A percentile compares a stretch with the other conserved stretches of the same genome.
These are phyloP conservation scores for Trematosphaeria pertusa DNA, from an alignment of 2,329 filamentous ascomycete genomes.

Conservation along the genomic window DNA sequence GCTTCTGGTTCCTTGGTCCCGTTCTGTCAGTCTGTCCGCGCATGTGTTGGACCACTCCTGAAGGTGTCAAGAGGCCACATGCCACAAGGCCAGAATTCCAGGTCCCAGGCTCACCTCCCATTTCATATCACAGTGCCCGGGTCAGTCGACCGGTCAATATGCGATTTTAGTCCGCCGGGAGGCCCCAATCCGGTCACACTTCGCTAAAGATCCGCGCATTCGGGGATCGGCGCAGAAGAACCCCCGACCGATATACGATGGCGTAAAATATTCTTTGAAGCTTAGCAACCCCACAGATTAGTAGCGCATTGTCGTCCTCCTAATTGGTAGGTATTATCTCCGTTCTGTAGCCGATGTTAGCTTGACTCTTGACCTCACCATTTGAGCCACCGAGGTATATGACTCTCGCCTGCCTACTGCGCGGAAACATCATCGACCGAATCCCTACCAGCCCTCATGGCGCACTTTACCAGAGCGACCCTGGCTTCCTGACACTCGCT, in stretches of 20 bases:
- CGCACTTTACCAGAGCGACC: too few relatives aligned
- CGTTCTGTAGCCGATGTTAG: constrained; percentile 34
- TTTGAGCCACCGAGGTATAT: constrained; percentile 32
- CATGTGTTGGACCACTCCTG: background rate
- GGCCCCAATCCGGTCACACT: background rate
- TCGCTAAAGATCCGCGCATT: background rate
- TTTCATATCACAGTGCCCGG: too few relatives aligned
- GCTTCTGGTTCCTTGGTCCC: background rate
- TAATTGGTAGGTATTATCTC: constrained; percentile 37
- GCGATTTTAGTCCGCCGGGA: background rate
- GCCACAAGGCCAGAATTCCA: too few relatives aligned
- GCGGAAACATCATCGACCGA: constrained; percentile 11
- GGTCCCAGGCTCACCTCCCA: too few relatives aligned
- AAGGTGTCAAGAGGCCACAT: background rate
- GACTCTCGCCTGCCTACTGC: constrained; percentile 20
- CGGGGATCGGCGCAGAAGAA: constrained; percentile 10
- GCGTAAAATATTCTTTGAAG: constrained; percentile 29
- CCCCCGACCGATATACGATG: constrained; percentile 14
- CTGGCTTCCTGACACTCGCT: background rate
- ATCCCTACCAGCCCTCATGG: constrained; percentile 8
- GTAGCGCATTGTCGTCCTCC: constrained; percentile 16
- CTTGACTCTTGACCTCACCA: constrained; percentile 22
- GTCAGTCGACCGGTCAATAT: too few relatives aligned
- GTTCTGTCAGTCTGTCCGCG: background rate
- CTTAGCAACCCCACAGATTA: constrained; percentile 36